Percentiles rank a stretch among this genome's conserved stretches.
Conservation (phyloP, 352 stramenopile genomes). For the Aphanomyces cochlioides region DNA sequence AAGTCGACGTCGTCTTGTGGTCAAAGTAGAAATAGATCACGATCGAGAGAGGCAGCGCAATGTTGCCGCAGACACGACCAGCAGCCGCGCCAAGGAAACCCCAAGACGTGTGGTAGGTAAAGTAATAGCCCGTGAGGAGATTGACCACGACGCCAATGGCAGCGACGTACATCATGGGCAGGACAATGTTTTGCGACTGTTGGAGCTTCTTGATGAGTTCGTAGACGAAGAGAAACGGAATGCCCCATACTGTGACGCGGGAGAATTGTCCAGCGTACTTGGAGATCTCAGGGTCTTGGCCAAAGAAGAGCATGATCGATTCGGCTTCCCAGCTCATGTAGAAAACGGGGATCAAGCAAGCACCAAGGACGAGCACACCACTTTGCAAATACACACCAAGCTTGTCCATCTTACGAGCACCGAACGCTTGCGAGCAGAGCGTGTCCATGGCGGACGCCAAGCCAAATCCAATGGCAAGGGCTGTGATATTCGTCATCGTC, state of each 20-base stretch:
- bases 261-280: conserved; percentile 67
- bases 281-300: conserved; percentile 61
- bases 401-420: conserved; percentile 54
- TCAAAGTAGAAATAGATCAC: conserved; percentile 67
- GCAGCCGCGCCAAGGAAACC: conserved; percentile 78
- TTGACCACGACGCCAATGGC: conserved; percentile 77
- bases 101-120: conserved; percentile 74
- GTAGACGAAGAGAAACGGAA: conserved; percentile 83
- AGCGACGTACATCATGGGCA: conserved; percentile 76
- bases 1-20: conserved; percentile 42
- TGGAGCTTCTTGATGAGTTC: conserved; percentile 83
- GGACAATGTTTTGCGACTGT: conserved; percentile 82
- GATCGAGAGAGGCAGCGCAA: conserved; percentile 54
- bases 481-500: conserved; percentile 79
- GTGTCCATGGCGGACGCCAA: conserved; percentile 86
- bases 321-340: conserved; percentile 74
- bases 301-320: conserved; percentile 54
- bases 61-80: conserved; percentile 55
- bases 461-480: conserved; percentile 66
- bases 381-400: conserved; percentile 85
- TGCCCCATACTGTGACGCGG: conserved; percentile 52
- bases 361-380: conserved; percentile 56
- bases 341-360: conserved; percentile 56
- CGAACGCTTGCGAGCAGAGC: conserved; percentile 79
- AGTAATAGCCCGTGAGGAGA: conserved; percentile 61